Evolutionary conservation across 2,329 filamentous ascomycete genomes (phyloP).

Genomic region (Ophiocordyceps camponoti-floridani): DNA sequence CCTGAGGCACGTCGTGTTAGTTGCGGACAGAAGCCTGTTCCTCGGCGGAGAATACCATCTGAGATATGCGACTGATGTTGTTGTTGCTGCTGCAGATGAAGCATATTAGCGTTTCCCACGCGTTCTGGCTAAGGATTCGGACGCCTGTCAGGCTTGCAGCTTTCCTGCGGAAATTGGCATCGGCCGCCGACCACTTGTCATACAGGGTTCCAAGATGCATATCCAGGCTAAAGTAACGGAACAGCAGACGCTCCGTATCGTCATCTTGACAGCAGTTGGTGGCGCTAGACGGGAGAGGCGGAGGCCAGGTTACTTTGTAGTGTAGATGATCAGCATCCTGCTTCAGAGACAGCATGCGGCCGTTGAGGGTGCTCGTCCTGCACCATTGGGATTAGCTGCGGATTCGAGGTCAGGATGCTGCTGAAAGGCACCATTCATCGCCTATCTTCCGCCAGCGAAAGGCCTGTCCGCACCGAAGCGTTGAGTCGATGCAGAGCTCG

Average conservation of each 20-base stretch:
- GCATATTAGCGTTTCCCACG: constrained; percentile 83
- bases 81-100: constrained; percentile 99
- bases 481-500: constrained; percentile 89
- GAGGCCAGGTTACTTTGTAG: constrained; percentile 54
- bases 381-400: background rate
- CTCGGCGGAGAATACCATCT: constrained; percentile 47
- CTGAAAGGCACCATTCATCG: constrained; percentile 53
- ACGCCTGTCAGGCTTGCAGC: constrained; percentile 81
- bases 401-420: background rate
- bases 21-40: no score
- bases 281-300: constrained; percentile 13
- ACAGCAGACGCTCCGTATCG: constrained; percentile 56
- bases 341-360: constrained; percentile 67
- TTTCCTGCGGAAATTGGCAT: constrained; percentile 76
- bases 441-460: constrained; percentile 85
- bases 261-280: constrained; percentile 23
- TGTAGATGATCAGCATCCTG: constrained; percentile 67
- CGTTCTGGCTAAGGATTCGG: constrained; percentile 81
- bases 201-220: constrained; percentile 66
- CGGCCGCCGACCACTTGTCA: constrained; percentile 67
- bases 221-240: constrained; percentile 72
- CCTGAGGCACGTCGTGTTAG: constrained; percentile 20
- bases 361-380: constrained; percentile 69
- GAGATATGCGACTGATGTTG: constrained; percentile 85
- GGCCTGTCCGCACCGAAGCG: constrained; percentile 83